Base-by-base conservation (phyloP, 805 yeast genomes). In the Candida bentonensis region DNA sequence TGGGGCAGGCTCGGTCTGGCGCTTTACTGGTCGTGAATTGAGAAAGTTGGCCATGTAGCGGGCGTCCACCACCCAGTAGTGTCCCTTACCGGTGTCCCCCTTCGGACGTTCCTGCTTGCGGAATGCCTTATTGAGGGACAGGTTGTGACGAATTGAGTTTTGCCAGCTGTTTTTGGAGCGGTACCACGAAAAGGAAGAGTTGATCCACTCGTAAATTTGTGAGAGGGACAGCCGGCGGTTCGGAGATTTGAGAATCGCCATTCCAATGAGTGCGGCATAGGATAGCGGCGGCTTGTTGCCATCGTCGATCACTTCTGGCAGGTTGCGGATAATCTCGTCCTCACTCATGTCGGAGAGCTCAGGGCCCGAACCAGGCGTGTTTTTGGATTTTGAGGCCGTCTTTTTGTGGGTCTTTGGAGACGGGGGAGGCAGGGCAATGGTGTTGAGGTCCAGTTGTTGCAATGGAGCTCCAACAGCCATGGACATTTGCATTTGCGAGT, bases 141-240 rank as follows among this genome's bases (percentile, higher is more conserved):
- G 67, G 53, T 92, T 89, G 63, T 89, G 98, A 49, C 98, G 78
- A 50, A 89, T 92, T 26, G 96, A 88, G 64, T 89, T 89, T 63
- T 89, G 96, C 98, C 98, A 89, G 22, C 96, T 96, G 9, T 85
- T 82, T 53, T 86, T 95, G 47, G 83, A 82, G 50, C 79, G 77
- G 63, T 92, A 92, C 59, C 80, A 89, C 49, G 70, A 74, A 61
- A 88, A 89, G 28, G 94, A 82, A 40, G 77, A 78, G 5, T 92
- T 77, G 39, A 89, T 92, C 98, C 98, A 89, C 53, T 69, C 72
- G 65, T 89, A 89, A 36, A 89, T 92, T 56, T 86, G 95, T 0
- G 92, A 73, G 44, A 82, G 63, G 2, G 94, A 82, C 34, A 87
- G 69, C 49, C 79, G 79, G 41, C 81, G 71, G 15, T 68, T 72